These are phyloP conservation scores for Geotrichum fermentans DNA, from an alignment of 1,139 yeast genomes.

Conservation along the genomic window DNA sequence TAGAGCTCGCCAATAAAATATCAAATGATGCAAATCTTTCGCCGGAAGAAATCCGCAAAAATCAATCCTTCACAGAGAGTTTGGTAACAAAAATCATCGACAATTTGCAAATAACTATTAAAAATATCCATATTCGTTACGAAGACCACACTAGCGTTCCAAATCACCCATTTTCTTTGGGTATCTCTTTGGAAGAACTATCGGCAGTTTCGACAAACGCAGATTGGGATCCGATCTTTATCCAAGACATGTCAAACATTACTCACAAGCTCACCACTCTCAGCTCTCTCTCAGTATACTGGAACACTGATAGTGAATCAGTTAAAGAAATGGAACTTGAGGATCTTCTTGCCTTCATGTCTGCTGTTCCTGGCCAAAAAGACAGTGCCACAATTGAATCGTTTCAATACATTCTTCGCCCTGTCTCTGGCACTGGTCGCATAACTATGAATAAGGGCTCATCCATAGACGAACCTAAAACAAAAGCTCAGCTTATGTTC, in stretches of 20 bases:
- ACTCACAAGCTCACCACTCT: constrained; percentile 77
- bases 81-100: constrained; percentile 86
- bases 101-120: constrained; percentile 87
- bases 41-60: constrained; percentile 47
- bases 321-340: constrained; percentile 25
- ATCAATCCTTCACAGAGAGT: constrained; percentile 82
- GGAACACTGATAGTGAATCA: constrained; percentile 67
- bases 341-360: constrained; percentile 33
- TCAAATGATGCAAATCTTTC: constrained; percentile 29
- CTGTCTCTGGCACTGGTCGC: constrained; percentile 86
- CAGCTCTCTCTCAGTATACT: constrained; percentile 71
- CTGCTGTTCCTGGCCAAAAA: constrained; percentile 31
- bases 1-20: constrained; percentile 46
- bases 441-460: constrained; percentile 79
- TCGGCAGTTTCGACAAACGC: constrained; percentile 89
- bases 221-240: constrained; percentile 80
- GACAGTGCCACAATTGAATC: constrained; percentile 27
- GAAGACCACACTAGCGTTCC: constrained; percentile 58
- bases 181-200: constrained; percentile 75
- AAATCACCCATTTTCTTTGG: constrained; percentile 69
- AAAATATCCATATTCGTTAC: constrained; percentile 84
- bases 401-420: constrained; percentile 69
- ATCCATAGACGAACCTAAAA: constrained; percentile 54
- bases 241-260: constrained; percentile 60
- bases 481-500: constrained; percentile 69